phyloP scores from a whole-genome alignment of 2,329 filamentous ascomycete species.

The Coniochaeta sp. region DNA sequence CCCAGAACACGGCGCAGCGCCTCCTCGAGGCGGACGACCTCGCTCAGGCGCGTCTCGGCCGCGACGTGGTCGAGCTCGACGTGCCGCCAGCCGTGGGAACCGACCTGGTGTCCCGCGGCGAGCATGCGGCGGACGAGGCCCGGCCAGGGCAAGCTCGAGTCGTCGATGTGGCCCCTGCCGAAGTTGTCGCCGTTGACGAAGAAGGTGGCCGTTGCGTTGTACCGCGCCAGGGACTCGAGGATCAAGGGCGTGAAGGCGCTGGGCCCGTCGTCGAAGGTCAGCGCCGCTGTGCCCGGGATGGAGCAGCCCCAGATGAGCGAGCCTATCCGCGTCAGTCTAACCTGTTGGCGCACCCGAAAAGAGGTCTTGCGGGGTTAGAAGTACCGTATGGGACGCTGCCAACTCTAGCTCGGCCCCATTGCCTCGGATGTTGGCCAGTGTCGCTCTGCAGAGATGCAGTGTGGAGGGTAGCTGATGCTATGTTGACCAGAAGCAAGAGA shows the following conservation, averaged over 20 bases:
- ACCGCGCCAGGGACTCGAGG: constrained; percentile 23
- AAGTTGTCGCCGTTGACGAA: constrained; percentile 26
- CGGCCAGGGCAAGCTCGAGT: constrained; percentile 16
- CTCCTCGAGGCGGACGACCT: constrained; percentile 23
- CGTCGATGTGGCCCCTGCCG: constrained; percentile 17
- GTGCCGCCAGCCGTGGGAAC: constrained; percentile 28
- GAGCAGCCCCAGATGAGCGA: constrained; percentile 16
- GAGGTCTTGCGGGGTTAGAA: too few relatives aligned
- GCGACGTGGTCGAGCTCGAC: constrained; percentile 18
- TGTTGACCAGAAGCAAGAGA: not conserved
- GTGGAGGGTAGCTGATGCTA: not conserved
- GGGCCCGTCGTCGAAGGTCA: constrained; percentile 30
- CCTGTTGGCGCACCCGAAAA: too few relatives aligned
- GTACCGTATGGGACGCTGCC: constrained; percentile 1
- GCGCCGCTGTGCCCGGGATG: constrained; percentile 21
- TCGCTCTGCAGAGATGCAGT: not conserved
- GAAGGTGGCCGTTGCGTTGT: constrained; percentile 25
- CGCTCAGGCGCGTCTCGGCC: constrained; percentile 12
- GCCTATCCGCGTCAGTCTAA: too few relatives aligned
- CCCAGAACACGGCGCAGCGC: constrained; percentile 23
- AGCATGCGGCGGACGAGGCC: constrained; percentile 19
- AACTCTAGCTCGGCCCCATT: not conserved
- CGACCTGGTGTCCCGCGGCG: constrained; percentile 27
- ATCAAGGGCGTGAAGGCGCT: constrained; percentile 22
- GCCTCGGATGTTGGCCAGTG: not conserved